Evolutionary conservation across 805 yeast genomes (phyloP).

Genomic region (Hyphopichia homilentoma): DNA sequence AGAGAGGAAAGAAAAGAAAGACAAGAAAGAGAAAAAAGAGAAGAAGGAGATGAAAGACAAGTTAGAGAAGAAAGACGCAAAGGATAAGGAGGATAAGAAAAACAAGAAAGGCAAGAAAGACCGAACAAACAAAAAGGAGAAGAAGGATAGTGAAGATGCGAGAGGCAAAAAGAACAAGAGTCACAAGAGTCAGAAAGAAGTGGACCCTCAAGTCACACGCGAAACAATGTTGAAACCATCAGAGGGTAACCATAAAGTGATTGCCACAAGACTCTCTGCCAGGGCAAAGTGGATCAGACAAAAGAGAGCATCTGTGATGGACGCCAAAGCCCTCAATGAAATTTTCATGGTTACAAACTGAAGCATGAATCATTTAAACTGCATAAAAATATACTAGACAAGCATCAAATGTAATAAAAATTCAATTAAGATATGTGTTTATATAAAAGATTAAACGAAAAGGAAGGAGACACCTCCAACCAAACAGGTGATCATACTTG

Average conservation of each 20-base stretch:
- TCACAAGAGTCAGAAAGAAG: conserved; percentile 41
- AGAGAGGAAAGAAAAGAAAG: conserved; percentile 19
- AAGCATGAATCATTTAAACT: neutral
- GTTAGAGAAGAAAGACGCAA: conserved; percentile 17
- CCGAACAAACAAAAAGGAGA: conserved; percentile 24
- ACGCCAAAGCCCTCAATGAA: conserved; percentile 82
- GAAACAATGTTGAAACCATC: conserved; percentile 21
- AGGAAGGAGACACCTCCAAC: conserved; percentile 43
- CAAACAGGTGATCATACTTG: conserved; percentile 33
- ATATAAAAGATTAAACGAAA: conserved; percentile 16
- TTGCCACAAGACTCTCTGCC: conserved; percentile 47
- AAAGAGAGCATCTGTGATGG: conserved; percentile 89
- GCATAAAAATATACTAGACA: neutral
- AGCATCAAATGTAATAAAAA: too few relatives aligned
- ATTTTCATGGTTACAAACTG: conserved; percentile 78
- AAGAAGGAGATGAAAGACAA: conserved; percentile 21
- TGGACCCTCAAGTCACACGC: conserved; percentile 9
- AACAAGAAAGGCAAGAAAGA: conserved; percentile 12
- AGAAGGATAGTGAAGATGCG: conserved; percentile 29
- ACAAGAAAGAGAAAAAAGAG: conserved; percentile 21
- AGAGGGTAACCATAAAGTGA: conserved; percentile 12
- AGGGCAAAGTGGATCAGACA: conserved; percentile 87
- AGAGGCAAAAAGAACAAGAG: too few relatives aligned
- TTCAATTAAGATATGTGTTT: too few relatives aligned
- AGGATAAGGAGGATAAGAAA: conserved; percentile 16